These are phyloP conservation scores for Alliaria petiolata DNA, from an alignment of 345 rosid species.

Conservation along the genomic window DNA sequence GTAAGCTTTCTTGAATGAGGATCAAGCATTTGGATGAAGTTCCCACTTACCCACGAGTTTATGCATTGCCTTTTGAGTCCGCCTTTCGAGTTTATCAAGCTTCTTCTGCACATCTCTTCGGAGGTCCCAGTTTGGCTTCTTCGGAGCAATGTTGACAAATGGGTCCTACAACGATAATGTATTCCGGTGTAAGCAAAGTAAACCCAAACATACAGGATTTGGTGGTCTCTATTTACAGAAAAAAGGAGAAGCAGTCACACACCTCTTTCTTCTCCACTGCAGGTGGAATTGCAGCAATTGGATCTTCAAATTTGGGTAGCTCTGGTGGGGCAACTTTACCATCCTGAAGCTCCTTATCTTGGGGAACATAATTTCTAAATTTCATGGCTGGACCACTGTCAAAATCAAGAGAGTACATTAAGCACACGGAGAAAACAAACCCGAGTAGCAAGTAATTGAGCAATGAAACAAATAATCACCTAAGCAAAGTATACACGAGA, in stretches of 20 bases:
- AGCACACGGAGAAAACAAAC: constrained; percentile 12
- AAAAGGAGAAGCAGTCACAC: background rate
- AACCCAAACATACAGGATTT: background rate
- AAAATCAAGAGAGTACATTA: constrained; percentile 4
- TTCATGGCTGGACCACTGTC: constrained; percentile 68
- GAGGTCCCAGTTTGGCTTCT: constrained; percentile 97
- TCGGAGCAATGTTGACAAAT: constrained; percentile 91
- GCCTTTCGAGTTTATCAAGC: constrained; percentile 90
- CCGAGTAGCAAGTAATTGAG: background rate
- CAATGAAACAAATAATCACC: constrained; percentile 4
- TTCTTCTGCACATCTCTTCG: constrained; percentile 93
- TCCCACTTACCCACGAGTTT: constrained; percentile 73
- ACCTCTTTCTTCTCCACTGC: constrained; percentile 69
- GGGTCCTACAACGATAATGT: constrained; percentile 55
- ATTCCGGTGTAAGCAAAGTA: background rate
- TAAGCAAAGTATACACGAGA: background rate
- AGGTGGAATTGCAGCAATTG: constrained; percentile 56
- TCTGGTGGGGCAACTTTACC: constrained; percentile 82
- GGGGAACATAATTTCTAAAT: constrained; percentile 95
- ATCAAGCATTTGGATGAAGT: background rate
- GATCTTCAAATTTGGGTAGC: constrained; percentile 89
- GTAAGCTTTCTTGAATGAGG: background rate
- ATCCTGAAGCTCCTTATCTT: constrained; percentile 85
- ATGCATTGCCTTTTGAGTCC: constrained; percentile 75
- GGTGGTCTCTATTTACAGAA: background rate